Conservation (phyloP, 768 basidiomycete genomes). For the Psilocybe subaeruginosa region DNA sequence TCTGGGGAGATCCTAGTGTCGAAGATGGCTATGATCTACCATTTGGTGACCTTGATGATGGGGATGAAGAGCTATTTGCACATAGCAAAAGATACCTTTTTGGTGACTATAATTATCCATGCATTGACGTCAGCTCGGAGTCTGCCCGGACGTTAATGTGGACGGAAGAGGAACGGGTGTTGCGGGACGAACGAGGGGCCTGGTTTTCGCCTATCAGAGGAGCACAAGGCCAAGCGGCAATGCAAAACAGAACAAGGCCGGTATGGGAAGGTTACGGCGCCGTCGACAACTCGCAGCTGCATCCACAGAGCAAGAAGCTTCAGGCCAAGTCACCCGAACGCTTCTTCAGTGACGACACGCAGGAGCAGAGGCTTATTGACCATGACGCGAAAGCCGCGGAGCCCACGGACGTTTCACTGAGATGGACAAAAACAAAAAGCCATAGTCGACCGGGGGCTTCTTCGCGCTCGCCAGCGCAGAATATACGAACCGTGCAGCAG, state of each 20-base stretch:
- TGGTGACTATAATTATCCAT: conserved; percentile 90
- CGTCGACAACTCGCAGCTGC: conserved; percentile 34
- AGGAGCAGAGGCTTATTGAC: conserved; percentile 42
- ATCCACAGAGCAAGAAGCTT: conserved; percentile 17
- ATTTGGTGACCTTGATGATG: conserved; percentile 70
- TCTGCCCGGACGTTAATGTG: conserved; percentile 65
- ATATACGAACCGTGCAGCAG: conserved; percentile 9
- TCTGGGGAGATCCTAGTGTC: conserved; percentile 36
- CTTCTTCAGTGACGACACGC: conserved; percentile 18
- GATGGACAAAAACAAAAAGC: conserved; percentile 44
- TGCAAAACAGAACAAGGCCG: conserved; percentile 40
- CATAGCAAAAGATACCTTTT: conserved; percentile 83
- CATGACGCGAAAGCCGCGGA: conserved; percentile 40
- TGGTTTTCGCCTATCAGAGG: conserved; percentile 68
- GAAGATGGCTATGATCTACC: conserved; percentile 60
- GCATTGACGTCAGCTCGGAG: conserved; percentile 86
- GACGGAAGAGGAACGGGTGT: conserved; percentile 85
- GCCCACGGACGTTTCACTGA: conserved; percentile 42
- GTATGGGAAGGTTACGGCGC: conserved; percentile 64
- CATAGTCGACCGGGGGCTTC: conserved; percentile 5
- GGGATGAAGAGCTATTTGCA: conserved; percentile 75
- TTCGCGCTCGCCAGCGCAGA: conserved; percentile 23
- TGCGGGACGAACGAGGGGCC: conserved; percentile 74
- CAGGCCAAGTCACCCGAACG: conserved; percentile 6
- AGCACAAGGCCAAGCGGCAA: conserved; percentile 41